Percentiles rank a stretch among this genome's conserved stretches.
phyloP scores from a whole-genome alignment of 306 rosid species.

The Gillenia trifoliata region DNA sequence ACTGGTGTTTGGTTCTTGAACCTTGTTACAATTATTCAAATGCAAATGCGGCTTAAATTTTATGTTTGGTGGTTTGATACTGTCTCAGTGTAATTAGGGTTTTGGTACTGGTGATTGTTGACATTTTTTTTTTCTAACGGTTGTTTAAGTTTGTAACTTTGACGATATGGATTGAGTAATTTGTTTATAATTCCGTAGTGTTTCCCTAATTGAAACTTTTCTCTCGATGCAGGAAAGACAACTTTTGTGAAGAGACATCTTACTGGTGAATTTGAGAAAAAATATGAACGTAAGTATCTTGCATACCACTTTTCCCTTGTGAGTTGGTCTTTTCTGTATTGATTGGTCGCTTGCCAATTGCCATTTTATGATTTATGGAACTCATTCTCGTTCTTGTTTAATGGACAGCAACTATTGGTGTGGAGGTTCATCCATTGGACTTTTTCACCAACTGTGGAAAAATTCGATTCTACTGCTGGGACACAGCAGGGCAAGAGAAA shows the following conservation, averaged over 20 bases:
- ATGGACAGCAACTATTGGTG: conserved; percentile 66
- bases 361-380: background rate
- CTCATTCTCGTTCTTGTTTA: background rate
- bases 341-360: background rate
- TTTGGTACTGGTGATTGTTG: background rate
- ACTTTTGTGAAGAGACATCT: conserved; percentile 79
- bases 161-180: background rate
- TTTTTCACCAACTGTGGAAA: conserved; percentile 77
- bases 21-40: background rate
- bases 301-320: background rate
- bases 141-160: background rate
- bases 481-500: conserved; percentile 76
- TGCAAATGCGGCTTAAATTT: background rate
- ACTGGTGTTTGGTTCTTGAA: background rate
- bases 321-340: background rate
- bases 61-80: background rate
- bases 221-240: conserved; percentile 54
- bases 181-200: background rate
- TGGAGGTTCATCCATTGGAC: conserved; percentile 76
- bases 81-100: background rate
- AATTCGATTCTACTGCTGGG: conserved; percentile 79
- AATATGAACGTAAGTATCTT: conserved; percentile 58
- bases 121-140: background rate
- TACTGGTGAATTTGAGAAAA: conserved; percentile 77
- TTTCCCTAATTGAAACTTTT: background rate